Conservation (phyloP, 495 filamentous ascomycete species). For the Podospora sp. region DNA sequence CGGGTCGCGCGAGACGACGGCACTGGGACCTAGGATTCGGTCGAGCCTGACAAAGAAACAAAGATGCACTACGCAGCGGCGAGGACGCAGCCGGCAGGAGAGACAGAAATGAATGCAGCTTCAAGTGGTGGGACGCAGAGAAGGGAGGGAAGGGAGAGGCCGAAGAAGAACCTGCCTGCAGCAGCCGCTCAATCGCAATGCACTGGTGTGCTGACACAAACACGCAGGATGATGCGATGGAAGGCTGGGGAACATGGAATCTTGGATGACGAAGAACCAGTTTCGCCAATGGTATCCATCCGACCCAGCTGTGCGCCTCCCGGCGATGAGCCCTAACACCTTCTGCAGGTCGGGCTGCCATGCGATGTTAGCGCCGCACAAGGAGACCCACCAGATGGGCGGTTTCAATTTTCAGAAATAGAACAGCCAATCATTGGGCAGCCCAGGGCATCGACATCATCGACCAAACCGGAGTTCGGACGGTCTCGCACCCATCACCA, state of each 20-base stretch:
- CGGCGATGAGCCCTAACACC: conserved; percentile 6
- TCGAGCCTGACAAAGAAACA: neutral
- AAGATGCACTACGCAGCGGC: neutral
- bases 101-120: neutral
- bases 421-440: neutral
- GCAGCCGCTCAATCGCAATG: conserved; percentile 1
- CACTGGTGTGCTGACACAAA: conserved; percentile 32
- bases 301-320: neutral
- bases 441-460: neutral
- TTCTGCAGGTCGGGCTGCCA: neutral
- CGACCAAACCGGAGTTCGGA: no score
- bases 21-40: neutral
- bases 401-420: neutral
- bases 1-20: neutral
- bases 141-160: neutral
- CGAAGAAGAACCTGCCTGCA: neutral
- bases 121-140: neutral
- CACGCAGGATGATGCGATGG: conserved; percentile 28
- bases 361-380: neutral
- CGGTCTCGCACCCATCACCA: no score
- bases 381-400: neutral
- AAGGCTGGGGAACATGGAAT: conserved; percentile 40
- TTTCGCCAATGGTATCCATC: neutral
- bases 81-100: neutral
- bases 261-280: conserved; percentile 31